Evolutionary conservation across 2,329 filamentous ascomycete genomes (phyloP), one percentile per base, ranked within the genome.

Genomic region (Ascochyta clinopodiicola): DNA sequence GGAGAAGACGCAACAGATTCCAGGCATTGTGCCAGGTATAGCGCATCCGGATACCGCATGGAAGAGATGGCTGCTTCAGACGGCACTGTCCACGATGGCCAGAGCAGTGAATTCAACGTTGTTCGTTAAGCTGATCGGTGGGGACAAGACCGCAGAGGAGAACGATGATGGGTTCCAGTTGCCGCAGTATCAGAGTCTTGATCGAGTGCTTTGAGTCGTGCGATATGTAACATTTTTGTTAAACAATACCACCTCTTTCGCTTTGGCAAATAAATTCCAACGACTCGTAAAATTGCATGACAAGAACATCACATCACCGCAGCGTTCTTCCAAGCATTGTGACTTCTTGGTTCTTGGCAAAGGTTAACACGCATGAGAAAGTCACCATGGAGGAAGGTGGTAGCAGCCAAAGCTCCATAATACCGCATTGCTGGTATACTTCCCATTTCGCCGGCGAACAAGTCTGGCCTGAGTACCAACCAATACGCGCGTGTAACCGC

Each of bases 1-100:
- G 29, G 63, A 70, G 24, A 38, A 70, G 42, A 56, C 58, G 5
- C 69, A 72, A 35, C 45, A 57, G 12, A 64, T 77, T 38, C 71
- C 73, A 2, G 38, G 31, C 6, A 52, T 65, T 19, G 24, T 69
- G 4, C 67, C 67, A 6, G 62, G 53, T 1, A 36, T 67, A 13
- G 57, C 48, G n/a, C 64, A 70, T 60, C 67, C 67, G 0, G 51
- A 54, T 29, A 62, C 54, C 6, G 45, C 51, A 24, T 63, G 57
- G 62, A 60, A 64, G 37, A 62, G 65, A 31, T 67, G 64, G 65
- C n/a, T 68, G n/a, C 25, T 68, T 5, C 52, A 62, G 22, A 40
- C 46, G 4, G 49, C 50, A 9, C 6, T 64, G 5, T 43, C 45
- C n/a, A 44, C 44, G 4, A 34, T 62, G 21, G 49, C 63, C 5